These are phyloP conservation scores for Geranium incanum DNA, from an alignment of 441 rosid species.

Conservation along the genomic window DNA sequence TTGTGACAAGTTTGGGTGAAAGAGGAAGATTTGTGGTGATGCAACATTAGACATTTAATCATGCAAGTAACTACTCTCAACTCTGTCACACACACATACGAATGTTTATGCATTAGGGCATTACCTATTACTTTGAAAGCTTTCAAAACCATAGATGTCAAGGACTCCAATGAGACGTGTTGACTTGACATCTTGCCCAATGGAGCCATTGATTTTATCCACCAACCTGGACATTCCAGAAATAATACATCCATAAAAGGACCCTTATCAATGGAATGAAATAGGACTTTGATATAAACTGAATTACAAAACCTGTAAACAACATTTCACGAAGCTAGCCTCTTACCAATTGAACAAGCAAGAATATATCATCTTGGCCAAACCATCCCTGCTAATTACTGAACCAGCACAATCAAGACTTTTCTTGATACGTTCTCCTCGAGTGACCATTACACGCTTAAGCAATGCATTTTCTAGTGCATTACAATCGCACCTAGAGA, in stretches of 20 bases:
- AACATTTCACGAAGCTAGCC: conserved; percentile 3
- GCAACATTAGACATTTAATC: not conserved
- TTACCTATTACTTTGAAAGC: conserved; percentile 88
- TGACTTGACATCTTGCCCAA: conserved; percentile 73
- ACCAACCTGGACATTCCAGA: conserved; percentile 54
- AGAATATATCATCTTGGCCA: conserved; percentile 78
- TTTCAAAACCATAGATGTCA: conserved; percentile 90
- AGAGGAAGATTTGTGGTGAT: not conserved
- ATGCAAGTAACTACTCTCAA: not conserved
- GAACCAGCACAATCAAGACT: conserved; percentile 81
- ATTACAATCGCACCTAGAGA: conserved; percentile 51
- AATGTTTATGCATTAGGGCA: not conserved
- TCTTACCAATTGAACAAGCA: conserved; percentile 71
- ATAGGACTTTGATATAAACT: not conserved
- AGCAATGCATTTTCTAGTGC: conserved; percentile 76
- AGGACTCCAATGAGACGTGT: conserved; percentile 73
- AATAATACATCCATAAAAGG: conserved; percentile 14
- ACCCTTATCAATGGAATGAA: conserved; percentile 3
- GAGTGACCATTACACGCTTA: conserved; percentile 83
- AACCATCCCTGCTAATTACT: conserved; percentile 58
- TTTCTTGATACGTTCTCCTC: conserved; percentile 75
- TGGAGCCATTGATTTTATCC: conserved; percentile 59
- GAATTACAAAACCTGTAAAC: conserved; percentile 10
- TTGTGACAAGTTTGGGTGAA: not conserved
- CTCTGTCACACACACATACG: conserved; percentile 1